Evolutionary conservation across 2,329 filamentous ascomycete genomes (phyloP).

Genomic region (Aspergillus neoniger): DNA sequence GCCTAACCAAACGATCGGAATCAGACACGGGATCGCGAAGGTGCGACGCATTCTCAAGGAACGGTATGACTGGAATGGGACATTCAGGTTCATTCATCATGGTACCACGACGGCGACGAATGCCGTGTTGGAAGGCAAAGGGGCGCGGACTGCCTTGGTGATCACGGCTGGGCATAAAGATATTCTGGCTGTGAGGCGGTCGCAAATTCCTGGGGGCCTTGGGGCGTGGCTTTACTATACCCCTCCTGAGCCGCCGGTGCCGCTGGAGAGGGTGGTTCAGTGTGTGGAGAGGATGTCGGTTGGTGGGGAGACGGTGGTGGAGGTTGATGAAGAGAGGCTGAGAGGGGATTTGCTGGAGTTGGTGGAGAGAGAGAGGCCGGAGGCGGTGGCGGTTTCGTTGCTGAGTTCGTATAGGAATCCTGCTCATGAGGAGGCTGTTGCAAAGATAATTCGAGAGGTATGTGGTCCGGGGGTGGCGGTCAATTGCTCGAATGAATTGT

Average conservation of each 20-base stretch:
- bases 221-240: slow-evolving; percentile 54
- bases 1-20: slow-evolving; percentile 51
- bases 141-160: slow-evolving; percentile 50
- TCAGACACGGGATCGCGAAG: slow-evolving; percentile 49
- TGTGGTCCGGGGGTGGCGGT: slow-evolving; percentile 47
- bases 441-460: slow-evolving; percentile 44
- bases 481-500: slow-evolving; percentile 49
- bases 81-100: slow-evolving; percentile 53
- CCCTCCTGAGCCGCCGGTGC: slow-evolving; percentile 52
- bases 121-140: slow-evolving; percentile 54
- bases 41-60: slow-evolving; percentile 43
- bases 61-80: slow-evolving; percentile 45
- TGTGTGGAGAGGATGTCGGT: slow-evolving; percentile 49
- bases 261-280: slow-evolving; percentile 51
- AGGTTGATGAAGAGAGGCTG: slow-evolving; percentile 44
- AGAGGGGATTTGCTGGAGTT: slow-evolving; percentile 38
- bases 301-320: slow-evolving; percentile 43
- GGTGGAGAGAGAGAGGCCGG: slow-evolving; percentile 43
- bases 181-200: slow-evolving; percentile 49
- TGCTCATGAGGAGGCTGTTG: slow-evolving; percentile 45
- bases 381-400: slow-evolving; percentile 51
- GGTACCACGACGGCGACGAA: slow-evolving; percentile 55
- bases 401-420: slow-evolving; percentile 52
- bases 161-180: slow-evolving; percentile 55
- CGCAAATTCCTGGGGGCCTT: slow-evolving; percentile 54